Evolutionary conservation across 352 stramenopile genomes (phyloP), one percentile per base, ranked within the genome.

Genomic region (Globisporangium solare): DNA sequence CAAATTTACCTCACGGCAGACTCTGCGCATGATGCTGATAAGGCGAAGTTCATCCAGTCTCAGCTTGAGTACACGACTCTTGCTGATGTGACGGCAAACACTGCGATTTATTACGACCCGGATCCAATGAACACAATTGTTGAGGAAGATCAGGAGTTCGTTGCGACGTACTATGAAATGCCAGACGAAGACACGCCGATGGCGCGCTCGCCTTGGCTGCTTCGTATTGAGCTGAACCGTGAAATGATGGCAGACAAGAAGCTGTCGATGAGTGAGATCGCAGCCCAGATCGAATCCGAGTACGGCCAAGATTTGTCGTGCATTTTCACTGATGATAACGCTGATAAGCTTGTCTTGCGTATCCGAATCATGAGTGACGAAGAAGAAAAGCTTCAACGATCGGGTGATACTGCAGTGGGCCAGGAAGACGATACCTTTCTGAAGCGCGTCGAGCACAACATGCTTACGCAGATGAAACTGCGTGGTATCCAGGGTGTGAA

Each of bases 81-180:
- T 27, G 84, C 88, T 20, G 96, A 99, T 65, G 85, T 99, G 54
- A 97, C 97, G 0, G 87, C 91, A 13, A 95, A 97, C 57, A 99
- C 97, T 22, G 94, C 98, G 60, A 99, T 99, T 45, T 97, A 98
- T 70, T 99, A 99, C 67, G 97, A 99, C 72, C 97, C 97, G 15
- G 96, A 99, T 60, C 92, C 97, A 46, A 92, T 92, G 58, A 97
- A 98, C 69, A 99, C 95, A 8, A 86, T 99, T 55, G 92, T 99
- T 3, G 75, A 90, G 24, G 96, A 98, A 67, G 97, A 99, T 70
- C 75, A 90, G 54, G 96, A 99, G 64, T 98, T 99, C 57, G 92
- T 99, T 27, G 92, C 98, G 55, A 95, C 92, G 54, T 99, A 98
- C 76, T 99, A 98, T 65, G 96, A 98, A 64, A 98, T 99, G 72